Evolutionary conservation across 2,329 filamentous ascomycete genomes (phyloP).

Genomic region (Pseudogymnoascus sp.): DNA sequence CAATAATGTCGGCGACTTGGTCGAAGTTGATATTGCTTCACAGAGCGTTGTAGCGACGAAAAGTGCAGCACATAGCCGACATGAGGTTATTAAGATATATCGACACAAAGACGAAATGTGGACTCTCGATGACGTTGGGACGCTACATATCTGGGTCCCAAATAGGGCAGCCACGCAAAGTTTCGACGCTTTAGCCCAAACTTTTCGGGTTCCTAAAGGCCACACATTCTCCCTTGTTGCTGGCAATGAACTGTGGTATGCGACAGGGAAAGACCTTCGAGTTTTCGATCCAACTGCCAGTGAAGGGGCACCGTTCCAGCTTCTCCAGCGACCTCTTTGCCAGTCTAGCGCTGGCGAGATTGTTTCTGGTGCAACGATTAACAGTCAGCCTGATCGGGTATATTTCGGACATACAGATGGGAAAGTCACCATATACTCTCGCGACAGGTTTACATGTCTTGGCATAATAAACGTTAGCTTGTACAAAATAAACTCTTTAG

Average conservation of each 20-base stretch:
- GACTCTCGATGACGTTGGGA: slow-evolving; percentile 87
- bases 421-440: slow-evolving; percentile 87
- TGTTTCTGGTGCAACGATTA: slow-evolving; percentile 72
- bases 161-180: slow-evolving; percentile 66
- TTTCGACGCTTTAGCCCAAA: slow-evolving; percentile 63
- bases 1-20: slow-evolving; percentile 78
- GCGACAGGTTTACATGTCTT: slow-evolving; percentile 67
- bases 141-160: slow-evolving; percentile 79
- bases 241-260: slow-evolving; percentile 82
- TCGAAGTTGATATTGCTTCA: slow-evolving; percentile 76
- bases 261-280: slow-evolving; percentile 77
- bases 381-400: slow-evolving; percentile 67
- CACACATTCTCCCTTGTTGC: slow-evolving; percentile 86
- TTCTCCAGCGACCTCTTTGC: slow-evolving; percentile 63
- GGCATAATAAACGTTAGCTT: slow-evolving; percentile 78
- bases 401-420: slow-evolving; percentile 92
- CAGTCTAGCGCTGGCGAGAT: slow-evolving; percentile 76
- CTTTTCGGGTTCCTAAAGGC: slow-evolving; percentile 70
- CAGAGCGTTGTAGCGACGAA: slow-evolving; percentile 65
- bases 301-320: slow-evolving; percentile 63
- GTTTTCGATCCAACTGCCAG: slow-evolving; percentile 70
- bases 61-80: slow-evolving; percentile 65
- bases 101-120: slow-evolving; percentile 85
- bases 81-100: slow-evolving; percentile 77
- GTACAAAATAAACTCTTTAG: slow-evolving; percentile 89